Conservation (phyloP, 345 rosid genomes). For the Syzygium jambos region DNA sequence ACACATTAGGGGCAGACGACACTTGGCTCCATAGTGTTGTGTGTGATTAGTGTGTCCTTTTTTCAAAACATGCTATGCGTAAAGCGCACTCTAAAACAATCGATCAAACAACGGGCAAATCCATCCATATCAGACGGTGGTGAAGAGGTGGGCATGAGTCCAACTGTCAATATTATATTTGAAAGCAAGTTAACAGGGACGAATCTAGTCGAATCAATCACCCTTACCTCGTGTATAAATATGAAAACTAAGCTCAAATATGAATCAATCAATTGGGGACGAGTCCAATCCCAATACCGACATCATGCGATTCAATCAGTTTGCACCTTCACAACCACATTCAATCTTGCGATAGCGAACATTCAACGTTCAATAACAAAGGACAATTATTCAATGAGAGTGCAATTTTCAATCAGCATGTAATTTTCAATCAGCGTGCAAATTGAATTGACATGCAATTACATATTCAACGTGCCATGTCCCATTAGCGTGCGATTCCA, state of each 20-base stretch:
- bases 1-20: not conserved
- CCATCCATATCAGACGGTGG: too few species aligned
- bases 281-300: not conserved
- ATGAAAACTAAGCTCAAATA: not conserved
- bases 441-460: too few species aligned
- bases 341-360: not conserved
- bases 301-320: not conserved
- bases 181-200: too few species aligned
- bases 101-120: not conserved
- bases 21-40: not conserved
- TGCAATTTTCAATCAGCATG: not conserved
- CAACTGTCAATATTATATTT: too few species aligned
- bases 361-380: not conserved
- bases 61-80: not conserved
- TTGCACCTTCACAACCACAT: not conserved
- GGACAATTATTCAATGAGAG: not conserved
- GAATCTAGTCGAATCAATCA: not conserved
- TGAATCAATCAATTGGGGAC: not conserved
- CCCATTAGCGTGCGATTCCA: not conserved
- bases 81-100: not conserved
- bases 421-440: too few species aligned
- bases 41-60: not conserved
- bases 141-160: too few species aligned
- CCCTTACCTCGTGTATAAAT: not conserved
- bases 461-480: too few species aligned